A percentile compares a stretch with the other conserved stretches of the same genome.
Conservation (phyloP, 2,329 filamentous ascomycete species). For the Neodidymelliopsis sp. region DNA sequence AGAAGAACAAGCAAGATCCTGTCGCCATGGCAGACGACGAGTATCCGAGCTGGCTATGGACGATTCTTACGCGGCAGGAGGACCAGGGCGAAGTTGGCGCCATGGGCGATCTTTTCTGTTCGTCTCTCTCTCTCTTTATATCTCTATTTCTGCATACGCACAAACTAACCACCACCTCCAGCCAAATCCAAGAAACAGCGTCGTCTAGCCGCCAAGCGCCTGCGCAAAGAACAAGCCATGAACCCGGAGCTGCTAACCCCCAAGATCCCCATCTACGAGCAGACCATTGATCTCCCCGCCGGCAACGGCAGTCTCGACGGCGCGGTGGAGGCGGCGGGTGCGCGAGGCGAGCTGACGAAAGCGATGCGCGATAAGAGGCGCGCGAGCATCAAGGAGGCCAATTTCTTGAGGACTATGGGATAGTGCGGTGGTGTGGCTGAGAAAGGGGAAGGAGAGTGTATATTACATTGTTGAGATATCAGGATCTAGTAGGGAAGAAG, state of each 20-base stretch:
- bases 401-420: constrained; percentile 82
- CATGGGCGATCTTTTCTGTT: constrained; percentile 81
- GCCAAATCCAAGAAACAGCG: constrained; percentile 83
- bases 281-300: constrained; percentile 75
- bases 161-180: constrained; percentile 6
- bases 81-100: constrained; percentile 61
- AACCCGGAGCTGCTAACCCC: constrained; percentile 68
- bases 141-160: neutral
- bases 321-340: constrained; percentile 54
- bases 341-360: constrained; percentile 70
- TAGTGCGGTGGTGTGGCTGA: constrained; percentile 31
- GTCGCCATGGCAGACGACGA: constrained; percentile 76
- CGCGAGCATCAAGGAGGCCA: constrained; percentile 81
- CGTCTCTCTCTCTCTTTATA: constrained; percentile 45
- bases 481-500: neutral
- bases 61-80: constrained; percentile 68
- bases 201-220: constrained; percentile 72
- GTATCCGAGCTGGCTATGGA: constrained; percentile 85
- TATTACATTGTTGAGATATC: too few species aligned
- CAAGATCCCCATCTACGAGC: constrained; percentile 77
- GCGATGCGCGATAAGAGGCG: constrained; percentile 78
- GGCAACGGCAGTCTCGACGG: constrained; percentile 58
- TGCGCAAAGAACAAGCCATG: constrained; percentile 67
- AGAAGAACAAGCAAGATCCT: constrained; percentile 76
- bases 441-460: neutral